A percentile compares a stretch with the other conserved stretches of the same genome.
Evolutionary conservation across 202 grass and related monocot genomes (phyloP).

Genomic region (Bolboschoenoplectus hybrid): DNA sequence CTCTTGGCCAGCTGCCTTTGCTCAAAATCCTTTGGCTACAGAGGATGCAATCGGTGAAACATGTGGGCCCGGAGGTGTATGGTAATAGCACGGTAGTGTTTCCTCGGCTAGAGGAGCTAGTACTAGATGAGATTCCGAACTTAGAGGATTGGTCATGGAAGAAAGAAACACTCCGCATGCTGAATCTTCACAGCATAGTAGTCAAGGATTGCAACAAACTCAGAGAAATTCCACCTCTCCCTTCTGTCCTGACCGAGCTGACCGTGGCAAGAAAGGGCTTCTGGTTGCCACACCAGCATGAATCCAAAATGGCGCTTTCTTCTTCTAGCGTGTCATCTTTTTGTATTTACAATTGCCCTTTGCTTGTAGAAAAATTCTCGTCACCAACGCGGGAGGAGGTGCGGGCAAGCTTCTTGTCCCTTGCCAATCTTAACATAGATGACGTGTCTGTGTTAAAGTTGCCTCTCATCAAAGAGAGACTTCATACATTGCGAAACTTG

Average conservation of each 20-base stretch:
- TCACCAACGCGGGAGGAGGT: background rate
- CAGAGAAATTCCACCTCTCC: constrained; percentile 16
- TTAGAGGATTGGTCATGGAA: constrained; percentile 48
- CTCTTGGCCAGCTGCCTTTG: constrained; percentile 55
- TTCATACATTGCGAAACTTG: constrained; percentile 13
- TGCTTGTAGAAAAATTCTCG: background rate
- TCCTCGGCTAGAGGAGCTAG: constrained; percentile 51
- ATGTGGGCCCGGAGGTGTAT: constrained; percentile 47
- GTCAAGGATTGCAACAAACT: constrained; percentile 26
- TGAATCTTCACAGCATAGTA: constrained; percentile 8
- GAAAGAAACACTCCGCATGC: constrained; percentile 30
- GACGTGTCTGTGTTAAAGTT: constrained; percentile 16
- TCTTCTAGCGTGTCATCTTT: background rate
- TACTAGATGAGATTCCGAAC: constrained; percentile 54
- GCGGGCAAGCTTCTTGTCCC: background rate
- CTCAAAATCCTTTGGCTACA: constrained; percentile 53
- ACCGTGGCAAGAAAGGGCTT: constrained; percentile 28
- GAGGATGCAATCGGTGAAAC: constrained; percentile 41
- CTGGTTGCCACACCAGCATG: constrained; percentile 20
- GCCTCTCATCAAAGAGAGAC: constrained; percentile 18
- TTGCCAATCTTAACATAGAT: constrained; percentile 20
- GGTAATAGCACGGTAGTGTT: constrained; percentile 32
- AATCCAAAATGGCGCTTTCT: constrained; percentile 19
- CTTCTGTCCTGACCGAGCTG: constrained; percentile 18
- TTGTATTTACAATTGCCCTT: constrained; percentile 25